Evolutionary conservation across 495 filamentous ascomycete genomes (phyloP).

Genomic region (Penicillium mononematosum): DNA sequence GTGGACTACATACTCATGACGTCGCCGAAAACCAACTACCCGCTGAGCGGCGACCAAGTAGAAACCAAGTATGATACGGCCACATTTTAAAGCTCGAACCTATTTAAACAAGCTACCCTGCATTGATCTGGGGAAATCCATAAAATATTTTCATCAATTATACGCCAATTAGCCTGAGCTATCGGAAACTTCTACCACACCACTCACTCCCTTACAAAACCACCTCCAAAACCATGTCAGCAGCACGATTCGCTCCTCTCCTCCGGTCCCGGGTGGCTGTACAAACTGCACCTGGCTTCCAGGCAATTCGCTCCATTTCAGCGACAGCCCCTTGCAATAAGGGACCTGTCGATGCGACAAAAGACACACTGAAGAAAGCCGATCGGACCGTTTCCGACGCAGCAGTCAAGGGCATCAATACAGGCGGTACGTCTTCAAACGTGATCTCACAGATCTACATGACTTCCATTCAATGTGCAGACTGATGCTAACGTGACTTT

Average conservation of each 20-base stretch:
- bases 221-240: constrained; percentile 20
- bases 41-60: constrained; percentile 5
- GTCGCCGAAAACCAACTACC: constrained; percentile 15
- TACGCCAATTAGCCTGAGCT: background rate
- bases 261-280: constrained; percentile 24
- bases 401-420: constrained; percentile 62
- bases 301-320: constrained; percentile 32
- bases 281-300: constrained; percentile 15
- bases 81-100: constrained; percentile 1
- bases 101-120: background rate
- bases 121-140: constrained; percentile 6
- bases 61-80: constrained; percentile 12
- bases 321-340: constrained; percentile 30
- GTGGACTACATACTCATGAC: constrained; percentile 23
- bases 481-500: constrained; percentile 10
- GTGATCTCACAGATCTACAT: background rate
- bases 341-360: constrained; percentile 49
- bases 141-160: background rate
- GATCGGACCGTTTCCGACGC: constrained; percentile 54
- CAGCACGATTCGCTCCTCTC: constrained; percentile 24
- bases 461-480: background rate
- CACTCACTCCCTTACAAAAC: background rate
- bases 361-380: constrained; percentile 56
- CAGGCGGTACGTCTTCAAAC: constrained; percentile 45
- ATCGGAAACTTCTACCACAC: constrained; percentile 2